These are phyloP conservation scores for Rhizophagus clarus DNA, from an alignment of 192 early-diverging fungal genomes.

Conservation along the genomic window DNA sequence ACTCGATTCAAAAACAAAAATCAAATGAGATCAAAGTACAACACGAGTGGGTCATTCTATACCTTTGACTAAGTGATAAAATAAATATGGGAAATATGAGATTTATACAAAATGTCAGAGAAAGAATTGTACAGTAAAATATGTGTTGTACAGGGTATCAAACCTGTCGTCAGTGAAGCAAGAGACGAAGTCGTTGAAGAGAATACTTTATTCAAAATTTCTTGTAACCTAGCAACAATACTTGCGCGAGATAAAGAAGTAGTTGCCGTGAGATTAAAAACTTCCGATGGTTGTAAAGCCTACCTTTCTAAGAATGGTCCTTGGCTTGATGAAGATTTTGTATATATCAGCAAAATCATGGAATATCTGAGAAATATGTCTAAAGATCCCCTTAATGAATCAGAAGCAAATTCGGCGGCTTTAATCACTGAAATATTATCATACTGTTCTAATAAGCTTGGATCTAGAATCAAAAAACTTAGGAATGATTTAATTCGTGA, in stretches of 20 bases:
- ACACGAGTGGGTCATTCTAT: too few relatives aligned
- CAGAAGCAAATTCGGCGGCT: not conserved
- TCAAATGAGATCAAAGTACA: too few relatives aligned
- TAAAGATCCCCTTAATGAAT: not conserved
- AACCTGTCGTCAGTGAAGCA: not conserved
- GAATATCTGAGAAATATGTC: not conserved
- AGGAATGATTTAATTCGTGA: not conserved
- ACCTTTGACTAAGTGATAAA: too few relatives aligned
- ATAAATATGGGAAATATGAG: too few relatives aligned
- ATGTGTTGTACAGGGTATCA: not conserved
- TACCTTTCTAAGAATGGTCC: not conserved
- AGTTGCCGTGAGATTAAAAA: not conserved
- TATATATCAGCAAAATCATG: not conserved
- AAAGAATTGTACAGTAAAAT: conserved; percentile 1
- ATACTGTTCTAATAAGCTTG: not conserved
- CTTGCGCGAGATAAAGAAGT: not conserved
- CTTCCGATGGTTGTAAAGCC: not conserved
- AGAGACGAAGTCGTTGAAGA: not conserved
- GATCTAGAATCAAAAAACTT: not conserved
- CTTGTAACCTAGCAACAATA: not conserved
- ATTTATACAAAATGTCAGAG: not conserved
- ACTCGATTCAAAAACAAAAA: too few relatives aligned
- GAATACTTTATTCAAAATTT: not conserved
- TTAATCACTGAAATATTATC: not conserved
- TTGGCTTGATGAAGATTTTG: not conserved